phyloP scores from a whole-genome alignment of 306 rosid species.

The Oemleria cerasiformis region DNA sequence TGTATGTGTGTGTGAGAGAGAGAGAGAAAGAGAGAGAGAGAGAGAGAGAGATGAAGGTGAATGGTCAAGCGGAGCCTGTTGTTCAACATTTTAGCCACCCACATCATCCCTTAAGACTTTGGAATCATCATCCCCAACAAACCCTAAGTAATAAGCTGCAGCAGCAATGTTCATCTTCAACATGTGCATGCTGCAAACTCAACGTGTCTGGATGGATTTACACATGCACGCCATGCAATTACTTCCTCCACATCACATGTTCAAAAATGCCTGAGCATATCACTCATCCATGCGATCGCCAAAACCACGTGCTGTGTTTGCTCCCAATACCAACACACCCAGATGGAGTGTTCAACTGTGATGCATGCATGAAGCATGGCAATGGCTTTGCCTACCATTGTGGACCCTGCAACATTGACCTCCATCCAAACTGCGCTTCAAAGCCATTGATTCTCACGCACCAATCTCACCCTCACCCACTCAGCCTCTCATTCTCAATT shows the following conservation, averaged over 20 bases:
- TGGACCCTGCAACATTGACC: not conserved
- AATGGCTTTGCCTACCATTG: conserved; percentile 13
- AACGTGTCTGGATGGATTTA: conserved; percentile 8
- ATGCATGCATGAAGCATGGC: conserved; percentile 11
- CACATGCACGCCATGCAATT: conserved; percentile 10
- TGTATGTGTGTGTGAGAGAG: not conserved
- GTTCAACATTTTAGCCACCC: conserved; percentile 9
- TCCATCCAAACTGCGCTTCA: not conserved
- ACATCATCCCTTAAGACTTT: conserved; percentile 2
- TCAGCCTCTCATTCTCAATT: conserved; percentile 2
- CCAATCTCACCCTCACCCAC: conserved; percentile 14
- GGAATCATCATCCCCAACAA: not conserved
- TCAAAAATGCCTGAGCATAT: conserved; percentile 13
- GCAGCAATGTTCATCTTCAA: too few relatives aligned
- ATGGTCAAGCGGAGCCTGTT: not conserved
- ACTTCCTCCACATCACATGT: conserved; percentile 13
- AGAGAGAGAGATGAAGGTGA: not conserved
- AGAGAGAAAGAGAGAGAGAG: not conserved
- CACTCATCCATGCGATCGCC: conserved; percentile 8
- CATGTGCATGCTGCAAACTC: conserved; percentile 12
- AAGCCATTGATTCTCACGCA: not conserved
- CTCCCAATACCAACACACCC: not conserved
- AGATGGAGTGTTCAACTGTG: conserved; percentile 7
- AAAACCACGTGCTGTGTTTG: conserved; percentile 3
- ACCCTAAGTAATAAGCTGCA: too few relatives aligned